phyloP scores from a whole-genome alignment of 2,329 filamentous ascomycete species.

The Aspergillus vadensis region DNA sequence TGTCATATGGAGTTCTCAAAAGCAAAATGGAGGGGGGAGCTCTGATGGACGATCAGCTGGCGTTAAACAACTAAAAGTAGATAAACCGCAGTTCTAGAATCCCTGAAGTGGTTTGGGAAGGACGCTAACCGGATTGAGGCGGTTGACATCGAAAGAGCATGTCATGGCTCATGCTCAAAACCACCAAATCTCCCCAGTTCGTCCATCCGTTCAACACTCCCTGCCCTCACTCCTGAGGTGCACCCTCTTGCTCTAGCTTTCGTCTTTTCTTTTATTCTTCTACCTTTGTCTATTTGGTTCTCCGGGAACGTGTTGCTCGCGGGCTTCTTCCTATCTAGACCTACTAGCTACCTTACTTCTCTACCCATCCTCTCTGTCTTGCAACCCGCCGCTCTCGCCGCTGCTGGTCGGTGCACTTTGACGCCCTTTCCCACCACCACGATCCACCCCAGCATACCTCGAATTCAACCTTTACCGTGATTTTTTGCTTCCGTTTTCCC shows the following conservation, averaged over 20 bases:
- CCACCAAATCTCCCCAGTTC: slow-evolving; percentile 21
- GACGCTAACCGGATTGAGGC: slow-evolving; percentile 27
- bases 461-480: slow-evolving; percentile 3
- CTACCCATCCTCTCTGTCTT: slow-evolving; percentile 16
- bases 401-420: slow-evolving; percentile 22
- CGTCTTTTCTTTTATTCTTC: slow-evolving; percentile 15
- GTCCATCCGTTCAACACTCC: slow-evolving; percentile 17
- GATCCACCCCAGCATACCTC: not conserved
- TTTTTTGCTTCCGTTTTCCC: slow-evolving; percentile 4
- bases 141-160: slow-evolving; percentile 31
- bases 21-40: not conserved
- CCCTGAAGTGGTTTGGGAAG: slow-evolving; percentile 22
- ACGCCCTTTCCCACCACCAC: slow-evolving; percentile 7
- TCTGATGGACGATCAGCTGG: not conserved
- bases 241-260: slow-evolving; percentile 13
- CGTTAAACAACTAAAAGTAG: not conserved
- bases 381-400: slow-evolving; percentile 27
- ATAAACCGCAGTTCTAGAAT: slow-evolving; percentile 24
- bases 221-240: slow-evolving; percentile 25
- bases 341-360: slow-evolving; percentile 20
- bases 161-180: slow-evolving; percentile 29
- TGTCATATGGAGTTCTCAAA: no score
- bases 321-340: slow-evolving; percentile 4
- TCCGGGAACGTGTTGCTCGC: slow-evolving; percentile 18
- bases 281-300: slow-evolving; percentile 12